Evolutionary conservation across 768 basidiomycete genomes (phyloP).

Genomic region (Xerocomellus amylosporus): DNA sequence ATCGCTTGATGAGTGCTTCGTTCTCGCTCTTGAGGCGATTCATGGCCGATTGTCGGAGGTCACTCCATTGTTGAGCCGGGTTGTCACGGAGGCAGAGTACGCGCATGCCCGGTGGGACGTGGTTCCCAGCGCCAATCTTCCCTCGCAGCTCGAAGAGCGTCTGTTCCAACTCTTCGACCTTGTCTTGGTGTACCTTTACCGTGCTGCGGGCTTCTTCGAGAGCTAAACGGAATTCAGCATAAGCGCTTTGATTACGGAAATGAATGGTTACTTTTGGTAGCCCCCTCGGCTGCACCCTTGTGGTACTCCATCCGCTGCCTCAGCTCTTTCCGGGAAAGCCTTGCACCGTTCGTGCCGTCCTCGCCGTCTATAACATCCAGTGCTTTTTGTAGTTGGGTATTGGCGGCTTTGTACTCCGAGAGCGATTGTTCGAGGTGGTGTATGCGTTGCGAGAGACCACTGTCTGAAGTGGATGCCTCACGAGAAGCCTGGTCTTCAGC

Average conservation of each 20-base stretch:
- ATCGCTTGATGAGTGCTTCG: conserved; percentile 65
- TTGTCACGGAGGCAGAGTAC: conserved; percentile 72
- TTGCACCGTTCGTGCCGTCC: conserved; percentile 17
- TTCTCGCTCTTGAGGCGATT: conserved; percentile 82
- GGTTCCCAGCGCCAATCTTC: conserved; percentile 71
- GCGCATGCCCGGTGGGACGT: conserved; percentile 68
- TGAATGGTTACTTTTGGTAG: conserved; percentile 39
- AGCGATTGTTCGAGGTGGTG: conserved; percentile 56
- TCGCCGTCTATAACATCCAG: conserved; percentile 46
- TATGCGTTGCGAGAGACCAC: conserved; percentile 42
- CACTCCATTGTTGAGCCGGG: conserved; percentile 80
- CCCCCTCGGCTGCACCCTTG: conserved; percentile 36
- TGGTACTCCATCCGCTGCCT: conserved; percentile 38
- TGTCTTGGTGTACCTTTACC: conserved; percentile 40
- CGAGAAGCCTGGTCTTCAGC: conserved; percentile 49
- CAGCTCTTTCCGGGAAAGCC: conserved; percentile 37
- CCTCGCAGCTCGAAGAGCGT: conserved; percentile 73
- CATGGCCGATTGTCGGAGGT: conserved; percentile 70
- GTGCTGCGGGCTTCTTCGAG: conserved; percentile 40
- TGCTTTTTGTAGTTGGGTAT: conserved; percentile 44
- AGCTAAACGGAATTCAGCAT: conserved; percentile 33
- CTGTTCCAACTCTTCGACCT: conserved; percentile 74
- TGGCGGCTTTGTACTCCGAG: conserved; percentile 52
- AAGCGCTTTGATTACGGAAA: neutral
- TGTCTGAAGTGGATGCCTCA: conserved; percentile 25